Base-by-base conservation (phyloP, 2,329 filamentous ascomycete species). In the Penicillium sp. region DNA sequence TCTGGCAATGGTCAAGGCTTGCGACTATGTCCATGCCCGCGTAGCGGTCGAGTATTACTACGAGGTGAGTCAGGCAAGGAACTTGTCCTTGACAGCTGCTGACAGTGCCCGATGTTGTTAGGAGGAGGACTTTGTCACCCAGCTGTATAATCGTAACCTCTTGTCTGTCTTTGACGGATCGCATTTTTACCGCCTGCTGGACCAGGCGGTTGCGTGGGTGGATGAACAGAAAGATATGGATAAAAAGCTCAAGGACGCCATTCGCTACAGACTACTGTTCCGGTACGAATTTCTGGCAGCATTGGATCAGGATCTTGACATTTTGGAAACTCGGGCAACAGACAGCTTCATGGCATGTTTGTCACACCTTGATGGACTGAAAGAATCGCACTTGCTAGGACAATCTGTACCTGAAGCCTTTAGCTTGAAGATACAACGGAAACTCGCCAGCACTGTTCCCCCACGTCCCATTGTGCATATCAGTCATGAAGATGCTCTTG, bases 71-170 rank as follows among this genome's bases (percentile, higher is more conserved):
- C 29, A 29, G 21, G 19, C 43, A 26, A 24, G 45, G 44, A 42
- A 43, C 19, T 16, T 21, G 6, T 22, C 9, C n/a, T 10, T 14
- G 33, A 48, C 29, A 29, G 19, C 33, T 48, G 49, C 68, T 69
- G 59, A 67, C 54, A 19, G 16, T 49, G 9, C 14, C 10, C n/a
- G 13, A 21, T 26, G 3, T 29, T 19, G 8, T 24, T 63, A 93
- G 88, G 95, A 99, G 76, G 95, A 99, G 75, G 95, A 99, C 69
- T 97, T 99, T 71, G 91, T 96, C 21, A 93, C 91, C 7, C 92
- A 96, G 72, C 90, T 93, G 0, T 98, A 95, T 71, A 89, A 92
- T 64, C 85, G 93, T 37, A 86, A 85, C 13, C 79, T 99, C 1
- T 81, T 98, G 7, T 85, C 87, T 26, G 77, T 82, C 14, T 81